Percentiles rank a stretch among this genome's conserved stretches.
Conservation (phyloP, 2,329 filamentous ascomycete genomes). For the Talaromyces sp. region DNA sequence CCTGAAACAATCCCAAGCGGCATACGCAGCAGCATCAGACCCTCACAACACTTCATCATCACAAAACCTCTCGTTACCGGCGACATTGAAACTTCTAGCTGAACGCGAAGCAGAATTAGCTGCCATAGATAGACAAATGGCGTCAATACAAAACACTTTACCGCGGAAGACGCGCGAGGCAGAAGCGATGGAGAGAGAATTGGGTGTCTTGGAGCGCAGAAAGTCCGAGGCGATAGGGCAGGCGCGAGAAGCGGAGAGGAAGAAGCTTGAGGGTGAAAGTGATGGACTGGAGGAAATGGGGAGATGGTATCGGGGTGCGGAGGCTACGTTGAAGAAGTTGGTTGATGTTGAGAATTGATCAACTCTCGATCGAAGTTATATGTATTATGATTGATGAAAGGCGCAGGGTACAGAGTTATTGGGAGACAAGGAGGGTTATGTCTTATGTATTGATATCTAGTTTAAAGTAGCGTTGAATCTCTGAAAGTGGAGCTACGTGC, state of each 20-base stretch:
- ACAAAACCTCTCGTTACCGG: conserved; percentile 42
- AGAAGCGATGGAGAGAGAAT: conserved; percentile 47
- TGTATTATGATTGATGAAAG: conserved; percentile 11
- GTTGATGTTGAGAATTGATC: conserved; percentile 31
- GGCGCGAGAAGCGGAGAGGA: conserved; percentile 48
- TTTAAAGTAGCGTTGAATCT: not conserved
- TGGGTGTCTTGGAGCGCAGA: conserved; percentile 45
- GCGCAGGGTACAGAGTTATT: conserved; percentile 24
- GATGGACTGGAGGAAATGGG: conserved; percentile 49
- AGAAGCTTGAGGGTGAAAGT: conserved; percentile 45
- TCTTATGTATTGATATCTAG: not conserved
- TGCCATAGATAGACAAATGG: conserved; percentile 44
- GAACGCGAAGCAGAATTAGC: conserved; percentile 43
- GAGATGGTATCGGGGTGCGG: conserved; percentile 46
- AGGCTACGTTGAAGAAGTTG: conserved; percentile 43
- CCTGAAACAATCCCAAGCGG: conserved; percentile 56
- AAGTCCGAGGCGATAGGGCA: conserved; percentile 45
- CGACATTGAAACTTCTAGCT: conserved; percentile 40
- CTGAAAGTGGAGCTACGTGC: conserved; percentile 37
- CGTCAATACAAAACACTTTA: conserved; percentile 44
- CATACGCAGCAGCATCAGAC: conserved; percentile 56
- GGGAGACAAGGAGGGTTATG: not conserved
- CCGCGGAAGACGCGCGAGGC: conserved; percentile 46
- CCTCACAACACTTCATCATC: conserved; percentile 32
- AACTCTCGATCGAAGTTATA: not conserved